Base-by-base conservation (phyloP, 306 rosid species). In the Potentilla sterilis region DNA sequence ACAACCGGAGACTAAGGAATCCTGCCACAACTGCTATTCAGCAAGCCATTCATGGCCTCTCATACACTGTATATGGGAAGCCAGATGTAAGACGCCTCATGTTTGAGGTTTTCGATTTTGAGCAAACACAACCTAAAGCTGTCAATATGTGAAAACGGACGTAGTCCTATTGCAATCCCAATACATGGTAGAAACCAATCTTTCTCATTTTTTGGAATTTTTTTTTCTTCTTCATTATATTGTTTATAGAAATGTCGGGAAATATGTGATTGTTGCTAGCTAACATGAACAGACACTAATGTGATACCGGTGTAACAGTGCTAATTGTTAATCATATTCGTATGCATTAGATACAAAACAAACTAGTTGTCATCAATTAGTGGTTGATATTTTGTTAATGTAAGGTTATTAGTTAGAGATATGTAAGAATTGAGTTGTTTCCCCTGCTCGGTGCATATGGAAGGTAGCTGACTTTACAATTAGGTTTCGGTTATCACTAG, bases 41-140 rank as follows among this genome's bases (percentile, higher is more conserved):
- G 74, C 97, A 95, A 88, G 92, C 99, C 49, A 73, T 92, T 81
- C 97, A 95, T 61, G 99, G 98, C 5, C 96, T 95, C 63, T 82
- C 99, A 9, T 92, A 95, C 83, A 80, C 92, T 12, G 86, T 95
- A 37, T 90, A 95, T 55, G 99, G 97, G 71, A 95, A 95, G 81
- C 93, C 97, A 21, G 99, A 92, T 78, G 97, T 90, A 76, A 87
- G 98, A 80, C 93, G 98, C 32, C 81, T 92, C 42, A 90, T 95
- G 99, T 92, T 95, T 81, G 97, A 95, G 83, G 88, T 89, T 82
- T 92, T 92, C 68, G 98, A 95, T 85, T 87, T 95, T 71, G 98
- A 95, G 91, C 97, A 92, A 83, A 80, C 81, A 74, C 98, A 92
- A 77, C 99, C 97, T 70, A 92, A 95, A 84, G 93, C 95, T 66